Conservation (phyloP, 2,329 filamentous ascomycete species). For the Karstenula rhodostoma region DNA sequence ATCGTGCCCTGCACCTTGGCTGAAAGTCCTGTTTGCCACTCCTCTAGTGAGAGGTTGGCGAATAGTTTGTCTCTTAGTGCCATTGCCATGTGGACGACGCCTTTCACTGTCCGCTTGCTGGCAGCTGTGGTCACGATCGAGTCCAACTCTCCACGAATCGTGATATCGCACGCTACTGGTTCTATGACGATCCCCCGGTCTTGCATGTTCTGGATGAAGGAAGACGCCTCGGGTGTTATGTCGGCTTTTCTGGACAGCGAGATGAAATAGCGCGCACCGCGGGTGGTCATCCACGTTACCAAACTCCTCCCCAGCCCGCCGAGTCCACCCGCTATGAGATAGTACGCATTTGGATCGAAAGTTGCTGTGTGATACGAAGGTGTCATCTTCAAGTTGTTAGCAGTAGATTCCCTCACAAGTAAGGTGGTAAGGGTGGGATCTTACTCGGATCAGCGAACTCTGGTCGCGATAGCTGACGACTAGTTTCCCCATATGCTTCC, state of each 20-base stretch:
- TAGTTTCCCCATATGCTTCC: slow-evolving; percentile 52
- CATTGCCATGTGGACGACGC: slow-evolving; percentile 26
- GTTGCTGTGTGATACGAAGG: slow-evolving; percentile 6
- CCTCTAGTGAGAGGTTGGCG: slow-evolving; percentile 5
- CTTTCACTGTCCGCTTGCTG: slow-evolving; percentile 20
- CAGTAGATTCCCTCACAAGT: no score
- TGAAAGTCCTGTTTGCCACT: slow-evolving; percentile 13
- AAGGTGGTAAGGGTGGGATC: no score
- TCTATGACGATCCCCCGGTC: slow-evolving; percentile 16
- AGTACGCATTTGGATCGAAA: slow-evolving; percentile 14
- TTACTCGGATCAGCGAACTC: slow-evolving; percentile 9
- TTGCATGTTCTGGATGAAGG: slow-evolving; percentile 10
- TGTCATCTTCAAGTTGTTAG: neutral
- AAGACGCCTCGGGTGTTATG: slow-evolving; percentile 9
- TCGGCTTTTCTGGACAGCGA: slow-evolving; percentile 13
- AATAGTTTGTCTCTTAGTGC: slow-evolving; percentile 11
- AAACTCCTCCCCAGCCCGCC: slow-evolving; percentile 25
- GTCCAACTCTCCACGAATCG: neutral
- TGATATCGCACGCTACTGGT: slow-evolving; percentile 14
- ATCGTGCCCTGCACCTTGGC: slow-evolving; percentile 38
- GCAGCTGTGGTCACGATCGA: slow-evolving; percentile 1
- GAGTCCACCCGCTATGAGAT: slow-evolving; percentile 28
- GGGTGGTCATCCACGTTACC: slow-evolving; percentile 23
- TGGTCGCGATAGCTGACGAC: slow-evolving; percentile 36
- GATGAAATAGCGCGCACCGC: slow-evolving; percentile 22